A percentile compares a stretch with the other conserved stretches of the same genome.
Conservation (phyloP, 73 alveolate species). For the Paramecium biaurelia region DNA sequence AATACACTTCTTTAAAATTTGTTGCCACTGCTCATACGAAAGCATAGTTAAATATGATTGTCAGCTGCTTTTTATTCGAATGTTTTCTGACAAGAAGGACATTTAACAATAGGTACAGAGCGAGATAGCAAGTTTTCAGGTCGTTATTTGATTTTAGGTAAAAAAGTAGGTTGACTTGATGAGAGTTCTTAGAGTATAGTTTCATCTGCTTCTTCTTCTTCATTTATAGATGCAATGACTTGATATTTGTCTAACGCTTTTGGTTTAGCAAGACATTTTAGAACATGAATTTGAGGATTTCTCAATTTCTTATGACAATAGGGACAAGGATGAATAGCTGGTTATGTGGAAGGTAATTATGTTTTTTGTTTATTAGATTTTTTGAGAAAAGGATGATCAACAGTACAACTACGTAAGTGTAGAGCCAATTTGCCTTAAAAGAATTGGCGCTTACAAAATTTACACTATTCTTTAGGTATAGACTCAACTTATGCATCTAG, state of each 20-base stretch:
- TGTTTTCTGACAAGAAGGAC: slow-evolving; percentile 1
- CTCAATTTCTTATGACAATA: slow-evolving; percentile 32
- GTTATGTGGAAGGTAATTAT: neutral
- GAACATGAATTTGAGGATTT: neutral
- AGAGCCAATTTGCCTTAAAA: slow-evolving; percentile 7
- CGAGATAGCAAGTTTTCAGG: slow-evolving; percentile 8
- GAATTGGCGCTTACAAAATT: neutral
- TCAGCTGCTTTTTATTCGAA: slow-evolving; percentile 15
- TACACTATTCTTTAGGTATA: slow-evolving; percentile 21
- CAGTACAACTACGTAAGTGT: neutral
- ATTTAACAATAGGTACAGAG: slow-evolving; percentile 31
- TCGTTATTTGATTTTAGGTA: neutral
- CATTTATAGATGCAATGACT: slow-evolving; percentile 27
- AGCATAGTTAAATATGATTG: neutral
- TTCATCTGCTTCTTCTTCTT: slow-evolving; percentile 40
- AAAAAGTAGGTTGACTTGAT: neutral
- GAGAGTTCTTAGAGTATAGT: slow-evolving; percentile 5
- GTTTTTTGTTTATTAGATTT: slow-evolving; percentile 29
- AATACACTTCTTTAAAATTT: neutral
- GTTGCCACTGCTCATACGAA: neutral
- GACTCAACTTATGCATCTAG: neutral
- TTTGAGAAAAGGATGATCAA: slow-evolving; percentile 25
- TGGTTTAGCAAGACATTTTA: neutral
- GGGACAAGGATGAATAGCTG: neutral
- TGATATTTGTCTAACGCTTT: slow-evolving; percentile 26